Percentiles rank a stretch among this genome's conserved stretches.
Evolutionary conservation across 495 filamentous ascomycete species (phyloP).

Genomic region (Aspergillus funiculosus): DNA sequence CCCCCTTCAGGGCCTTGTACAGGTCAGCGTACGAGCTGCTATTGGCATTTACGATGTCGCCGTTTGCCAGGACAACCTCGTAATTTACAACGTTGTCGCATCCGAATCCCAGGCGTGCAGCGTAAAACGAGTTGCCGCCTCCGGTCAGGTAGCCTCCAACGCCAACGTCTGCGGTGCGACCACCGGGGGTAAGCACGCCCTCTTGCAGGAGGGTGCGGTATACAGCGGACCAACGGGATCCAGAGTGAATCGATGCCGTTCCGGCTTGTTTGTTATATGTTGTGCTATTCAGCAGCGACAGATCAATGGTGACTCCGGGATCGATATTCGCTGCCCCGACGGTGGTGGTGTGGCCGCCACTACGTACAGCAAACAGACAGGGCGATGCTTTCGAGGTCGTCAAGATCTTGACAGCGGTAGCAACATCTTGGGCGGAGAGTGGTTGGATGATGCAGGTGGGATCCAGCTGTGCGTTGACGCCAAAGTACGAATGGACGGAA

Average conservation of each 20-base stretch:
- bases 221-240: slow-evolving; percentile 40
- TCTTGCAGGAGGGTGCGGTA: slow-evolving; percentile 31
- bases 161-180: slow-evolving; percentile 37
- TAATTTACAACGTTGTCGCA: slow-evolving; percentile 45
- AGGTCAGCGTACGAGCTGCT: slow-evolving; percentile 37
- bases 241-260: slow-evolving; percentile 37
- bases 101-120: slow-evolving; percentile 37
- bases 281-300: slow-evolving; percentile 38
- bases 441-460: slow-evolving; percentile 36
- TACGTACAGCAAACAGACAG: slow-evolving; percentile 43
- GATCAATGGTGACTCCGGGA: slow-evolving; percentile 48
- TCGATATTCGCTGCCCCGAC: slow-evolving; percentile 34
- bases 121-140: slow-evolving; percentile 39
- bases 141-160: slow-evolving; percentile 40
- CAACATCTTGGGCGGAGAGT: slow-evolving; percentile 29
- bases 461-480: slow-evolving; percentile 28
- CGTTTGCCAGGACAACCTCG: slow-evolving; percentile 50
- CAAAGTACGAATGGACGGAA: slow-evolving; percentile 28
- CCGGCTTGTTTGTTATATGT: slow-evolving; percentile 33
- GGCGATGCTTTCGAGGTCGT: slow-evolving; percentile 13
- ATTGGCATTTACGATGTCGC: slow-evolving; percentile 45
- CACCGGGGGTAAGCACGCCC: slow-evolving; percentile 34
- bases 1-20: slow-evolving; percentile 50
- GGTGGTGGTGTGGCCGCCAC: slow-evolving; percentile 44
- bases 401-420: slow-evolving; percentile 27